Conservation (phyloP, 108 stramenopile species). For the Cyclotella choctawhatcheeana region DNA sequence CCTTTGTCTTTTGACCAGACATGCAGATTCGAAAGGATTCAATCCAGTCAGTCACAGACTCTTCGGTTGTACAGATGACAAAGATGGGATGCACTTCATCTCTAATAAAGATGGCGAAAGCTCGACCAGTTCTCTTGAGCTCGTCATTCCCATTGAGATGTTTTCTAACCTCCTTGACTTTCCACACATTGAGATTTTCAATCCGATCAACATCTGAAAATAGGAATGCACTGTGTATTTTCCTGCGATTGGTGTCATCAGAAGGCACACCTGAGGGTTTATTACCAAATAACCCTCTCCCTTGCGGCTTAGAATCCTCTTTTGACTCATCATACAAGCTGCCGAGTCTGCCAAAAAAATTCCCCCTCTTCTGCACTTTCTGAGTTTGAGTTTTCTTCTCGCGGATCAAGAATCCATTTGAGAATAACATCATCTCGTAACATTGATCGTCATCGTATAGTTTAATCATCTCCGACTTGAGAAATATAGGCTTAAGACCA, state of each 20-base stretch:
- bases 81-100: neutral
- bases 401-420: neutral
- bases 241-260: neutral
- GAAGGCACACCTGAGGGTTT: no score
- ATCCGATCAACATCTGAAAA: neutral
- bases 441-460: neutral
- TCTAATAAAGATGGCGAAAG: neutral
- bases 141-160: neutral
- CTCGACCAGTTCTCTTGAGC: neutral
- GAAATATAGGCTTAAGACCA: neutral
- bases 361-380: neutral
- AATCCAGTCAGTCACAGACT: neutral
- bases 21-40: neutral
- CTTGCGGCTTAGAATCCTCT: neutral
- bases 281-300: neutral
- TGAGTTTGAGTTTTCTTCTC: neutral
- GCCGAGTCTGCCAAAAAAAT: no score
- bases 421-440: neutral
- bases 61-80: neutral
- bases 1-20: neutral
- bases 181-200: neutral
- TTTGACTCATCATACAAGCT: no score
- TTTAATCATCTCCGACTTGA: neutral
- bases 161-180: neutral
- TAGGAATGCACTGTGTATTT: neutral